Base-by-base conservation (phyloP, 2,329 filamentous ascomycete genomes). In the Macrophomina pseudophaseolina region DNA sequence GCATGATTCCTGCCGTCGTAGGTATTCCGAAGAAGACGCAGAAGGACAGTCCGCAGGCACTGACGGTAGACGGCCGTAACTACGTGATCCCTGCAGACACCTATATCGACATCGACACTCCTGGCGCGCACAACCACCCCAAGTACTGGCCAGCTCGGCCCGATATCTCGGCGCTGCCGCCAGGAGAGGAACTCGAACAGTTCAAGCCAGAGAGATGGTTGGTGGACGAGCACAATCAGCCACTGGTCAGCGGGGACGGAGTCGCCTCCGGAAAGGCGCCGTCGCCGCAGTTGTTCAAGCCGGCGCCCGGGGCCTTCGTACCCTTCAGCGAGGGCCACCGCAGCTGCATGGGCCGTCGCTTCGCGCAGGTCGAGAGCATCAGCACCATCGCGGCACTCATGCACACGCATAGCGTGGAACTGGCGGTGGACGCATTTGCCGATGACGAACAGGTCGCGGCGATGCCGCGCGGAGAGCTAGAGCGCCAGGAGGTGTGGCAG, bases 161-260 rank as follows among this genome's bases (percentile, higher is more conserved):
- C 5, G 67, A 73, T 33, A 74, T 76, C 66, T 74, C 56, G 30
- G 65, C 65, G 5, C 35, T 66, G 7, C 65, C 65, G 38, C 38
- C 56, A 16, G 65, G 65, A 7, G 70, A 86, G 59, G 90, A 94
- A 71, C 78, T 91, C 1, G 82, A 89, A 64, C 86, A 90, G 67
- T 94, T 89, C 76, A 81, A 87, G 56, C 91, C 91, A 0, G 89
- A 92, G 76, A 85, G 91, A 51, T 94, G 92, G 91, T 86, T 92
- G 14, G 66, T 77, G 28, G 75, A 81, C 35, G 69, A 66, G 7
- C 74, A 74, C 28, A 63, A 66, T 1, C 52, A 56, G 23, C 30
- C 63, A 11, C 77, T 79, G 28, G 74, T 72, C 14, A 78, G 79
- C 2, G 78, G 75, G 52, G 79, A 74, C 65, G 76, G 85, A 58